A percentile compares a stretch with the other conserved stretches of the same genome.
Evolutionary conservation across 768 basidiomycete species (phyloP).

Genomic region (Pilatotrama ljubarskyi): DNA sequence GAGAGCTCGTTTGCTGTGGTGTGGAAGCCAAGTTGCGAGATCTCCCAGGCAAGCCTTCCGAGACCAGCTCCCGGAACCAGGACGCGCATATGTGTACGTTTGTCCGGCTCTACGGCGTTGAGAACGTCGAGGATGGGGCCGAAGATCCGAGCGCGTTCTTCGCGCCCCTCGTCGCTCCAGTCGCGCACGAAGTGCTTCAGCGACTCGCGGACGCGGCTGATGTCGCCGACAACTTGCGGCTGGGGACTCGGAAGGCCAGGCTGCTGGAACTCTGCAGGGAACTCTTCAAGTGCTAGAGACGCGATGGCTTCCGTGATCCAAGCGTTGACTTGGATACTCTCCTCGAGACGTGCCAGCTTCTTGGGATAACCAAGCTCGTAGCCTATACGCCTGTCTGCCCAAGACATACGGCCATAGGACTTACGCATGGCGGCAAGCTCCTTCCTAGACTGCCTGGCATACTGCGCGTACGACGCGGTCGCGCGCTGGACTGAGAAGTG

Average conservation of each 20-base stretch:
- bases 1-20: slow-evolving; percentile 67
- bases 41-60: slow-evolving; percentile 68
- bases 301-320: slow-evolving; percentile 45
- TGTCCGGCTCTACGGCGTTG: slow-evolving; percentile 22
- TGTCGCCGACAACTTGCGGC: slow-evolving; percentile 33
- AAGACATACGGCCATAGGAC: slow-evolving; percentile 45
- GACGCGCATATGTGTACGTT: slow-evolving; percentile 41
- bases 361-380: slow-evolving; percentile 53
- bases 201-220: slow-evolving; percentile 55
- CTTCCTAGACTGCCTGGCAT: slow-evolving; percentile 40
- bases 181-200: slow-evolving; percentile 72
- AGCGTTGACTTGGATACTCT: slow-evolving; percentile 30
- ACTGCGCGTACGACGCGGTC: slow-evolving; percentile 44
- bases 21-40: slow-evolving; percentile 54
- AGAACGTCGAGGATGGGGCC: slow-evolving; percentile 56
- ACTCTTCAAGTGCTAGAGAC: slow-evolving; percentile 36
- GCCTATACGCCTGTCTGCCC: slow-evolving; percentile 49
- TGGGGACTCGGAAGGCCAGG: neutral
- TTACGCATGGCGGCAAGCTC: slow-evolving; percentile 45
- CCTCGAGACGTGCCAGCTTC: slow-evolving; percentile 49
- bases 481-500: slow-evolving; percentile 50
- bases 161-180: slow-evolving; percentile 60
- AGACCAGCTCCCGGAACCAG: slow-evolving; percentile 68
- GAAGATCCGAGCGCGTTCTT: slow-evolving; percentile 58
- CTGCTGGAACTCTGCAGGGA: slow-evolving; percentile 15